Percentiles rank a stretch among this genome's conserved stretches.
Conservation (phyloP, 164 flowering plant genomes). For the Annona cherimola region DNA sequence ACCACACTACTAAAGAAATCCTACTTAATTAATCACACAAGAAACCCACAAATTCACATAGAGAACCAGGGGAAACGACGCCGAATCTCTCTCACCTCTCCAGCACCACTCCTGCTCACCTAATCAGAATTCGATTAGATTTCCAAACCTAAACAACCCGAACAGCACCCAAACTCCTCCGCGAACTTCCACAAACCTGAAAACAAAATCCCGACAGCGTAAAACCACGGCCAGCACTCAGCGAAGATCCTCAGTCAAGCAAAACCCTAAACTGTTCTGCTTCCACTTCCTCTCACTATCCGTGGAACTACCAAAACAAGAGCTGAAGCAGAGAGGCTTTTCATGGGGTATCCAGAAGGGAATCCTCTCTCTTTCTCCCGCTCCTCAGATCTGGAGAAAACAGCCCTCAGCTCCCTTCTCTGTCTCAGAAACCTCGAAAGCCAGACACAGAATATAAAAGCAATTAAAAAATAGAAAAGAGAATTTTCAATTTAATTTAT, state of each 20-base stretch:
- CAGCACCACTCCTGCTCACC: neutral
- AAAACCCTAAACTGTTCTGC: neutral
- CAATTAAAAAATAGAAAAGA: neutral
- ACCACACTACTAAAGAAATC: neutral
- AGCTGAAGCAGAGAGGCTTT: neutral
- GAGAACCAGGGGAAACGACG: neutral
- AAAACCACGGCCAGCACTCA: neutral
- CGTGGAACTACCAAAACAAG: neutral
- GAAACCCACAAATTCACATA: neutral
- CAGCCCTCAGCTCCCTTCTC: neutral
- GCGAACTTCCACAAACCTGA: neutral
- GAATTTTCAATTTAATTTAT: neutral
- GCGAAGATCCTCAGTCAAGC: neutral
- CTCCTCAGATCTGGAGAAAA: constrained; percentile 13
- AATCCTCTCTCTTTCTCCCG: constrained; percentile 2
- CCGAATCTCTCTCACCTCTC: neutral
- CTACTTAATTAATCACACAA: neutral
- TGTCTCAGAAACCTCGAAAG: constrained; percentile 9
- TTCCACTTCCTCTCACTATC: neutral
- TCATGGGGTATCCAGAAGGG: neutral
- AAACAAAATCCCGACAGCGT: neutral
- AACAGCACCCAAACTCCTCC: neutral
- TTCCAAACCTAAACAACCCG: neutral
- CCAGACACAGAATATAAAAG: constrained; percentile 1
- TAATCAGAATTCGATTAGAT: neutral